phyloP scores from a whole-genome alignment of 345 rosid species.

The Combretum micranthum region DNA sequence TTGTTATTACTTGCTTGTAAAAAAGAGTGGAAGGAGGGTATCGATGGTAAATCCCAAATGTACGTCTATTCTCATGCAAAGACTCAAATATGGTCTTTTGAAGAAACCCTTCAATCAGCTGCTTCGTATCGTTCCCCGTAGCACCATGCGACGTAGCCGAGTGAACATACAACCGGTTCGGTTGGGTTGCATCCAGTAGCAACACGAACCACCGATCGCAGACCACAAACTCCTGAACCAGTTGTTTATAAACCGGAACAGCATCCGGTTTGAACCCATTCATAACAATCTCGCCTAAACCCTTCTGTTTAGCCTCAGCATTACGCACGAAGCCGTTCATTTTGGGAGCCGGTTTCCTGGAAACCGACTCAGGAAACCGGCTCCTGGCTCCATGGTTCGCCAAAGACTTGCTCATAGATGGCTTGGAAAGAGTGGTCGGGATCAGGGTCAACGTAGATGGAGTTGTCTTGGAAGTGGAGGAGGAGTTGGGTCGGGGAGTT shows the following conservation, averaged over 20 bases:
- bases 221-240: conserved; percentile 54
- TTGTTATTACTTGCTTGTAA: conserved; percentile 32
- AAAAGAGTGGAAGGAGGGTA: conserved; percentile 47
- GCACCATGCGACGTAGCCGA: conserved; percentile 73
- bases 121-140: conserved; percentile 39
- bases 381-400: conserved; percentile 25
- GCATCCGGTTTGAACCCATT: conserved; percentile 63
- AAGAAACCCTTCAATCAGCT: conserved; percentile 48
- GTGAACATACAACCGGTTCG: conserved; percentile 56
- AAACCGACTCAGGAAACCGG: no score
- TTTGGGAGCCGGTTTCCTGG: conserved; percentile 15
- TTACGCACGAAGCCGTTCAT: conserved; percentile 28
- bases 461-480: conserved; percentile 35
- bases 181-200: conserved; percentile 56
- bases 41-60: conserved; percentile 57
- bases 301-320: conserved; percentile 18
- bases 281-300: conserved; percentile 35
- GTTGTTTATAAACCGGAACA: conserved; percentile 50
- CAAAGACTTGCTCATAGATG: conserved; percentile 83
- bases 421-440: conserved; percentile 85
- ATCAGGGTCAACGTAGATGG: conserved; percentile 70
- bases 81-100: conserved; percentile 71
- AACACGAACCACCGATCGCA: conserved; percentile 83
- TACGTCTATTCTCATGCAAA: conserved; percentile 46
- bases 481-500: conserved; percentile 34